These are phyloP conservation scores for Hibiscus syriacus DNA, from an alignment of 345 rosid species.

Conservation along the genomic window DNA sequence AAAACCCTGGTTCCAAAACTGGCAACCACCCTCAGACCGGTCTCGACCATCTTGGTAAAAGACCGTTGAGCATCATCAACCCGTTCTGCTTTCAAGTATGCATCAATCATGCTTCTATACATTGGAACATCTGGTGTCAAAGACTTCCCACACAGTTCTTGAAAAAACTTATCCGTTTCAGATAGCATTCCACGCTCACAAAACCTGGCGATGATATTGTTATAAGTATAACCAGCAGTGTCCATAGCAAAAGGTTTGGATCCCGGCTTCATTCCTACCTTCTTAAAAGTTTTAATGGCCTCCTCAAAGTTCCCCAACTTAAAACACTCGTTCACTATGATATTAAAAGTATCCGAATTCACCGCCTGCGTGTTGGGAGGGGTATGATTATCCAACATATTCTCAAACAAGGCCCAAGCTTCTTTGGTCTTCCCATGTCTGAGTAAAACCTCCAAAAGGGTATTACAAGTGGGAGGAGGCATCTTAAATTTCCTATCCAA, in stretches of 20 bases:
- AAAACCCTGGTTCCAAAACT: slow-evolving; percentile 71
- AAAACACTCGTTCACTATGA: slow-evolving; percentile 92
- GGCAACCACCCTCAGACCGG: slow-evolving; percentile 80
- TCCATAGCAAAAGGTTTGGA: slow-evolving; percentile 84
- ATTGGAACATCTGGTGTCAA: slow-evolving; percentile 70
- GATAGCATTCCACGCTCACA: slow-evolving; percentile 72
- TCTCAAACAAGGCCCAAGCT: slow-evolving; percentile 66
- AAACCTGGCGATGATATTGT: slow-evolving; percentile 60
- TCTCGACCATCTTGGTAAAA: slow-evolving; percentile 65
- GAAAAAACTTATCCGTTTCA: slow-evolving; percentile 60
- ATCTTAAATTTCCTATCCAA: slow-evolving; percentile 71
- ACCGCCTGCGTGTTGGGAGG: slow-evolving; percentile 74
- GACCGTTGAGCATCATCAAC: slow-evolving; percentile 58
- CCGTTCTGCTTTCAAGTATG: slow-evolving; percentile 58
- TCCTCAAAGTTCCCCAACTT: slow-evolving; percentile 56
- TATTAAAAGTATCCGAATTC: slow-evolving; percentile 74
- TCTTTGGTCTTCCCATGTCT: slow-evolving; percentile 58
- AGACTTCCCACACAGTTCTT: slow-evolving; percentile 49
- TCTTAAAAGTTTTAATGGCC: slow-evolving; percentile 60
- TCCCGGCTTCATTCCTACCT: slow-evolving; percentile 55
- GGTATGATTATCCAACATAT: slow-evolving; percentile 84
- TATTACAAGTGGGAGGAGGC: slow-evolving; percentile 79
- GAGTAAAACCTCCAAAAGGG: slow-evolving; percentile 70
- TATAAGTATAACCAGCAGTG: slow-evolving; percentile 69
- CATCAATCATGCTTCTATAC: slow-evolving; percentile 69